Conservation (phyloP, 352 stramenopile species). For the Phytophthora meadii region DNA sequence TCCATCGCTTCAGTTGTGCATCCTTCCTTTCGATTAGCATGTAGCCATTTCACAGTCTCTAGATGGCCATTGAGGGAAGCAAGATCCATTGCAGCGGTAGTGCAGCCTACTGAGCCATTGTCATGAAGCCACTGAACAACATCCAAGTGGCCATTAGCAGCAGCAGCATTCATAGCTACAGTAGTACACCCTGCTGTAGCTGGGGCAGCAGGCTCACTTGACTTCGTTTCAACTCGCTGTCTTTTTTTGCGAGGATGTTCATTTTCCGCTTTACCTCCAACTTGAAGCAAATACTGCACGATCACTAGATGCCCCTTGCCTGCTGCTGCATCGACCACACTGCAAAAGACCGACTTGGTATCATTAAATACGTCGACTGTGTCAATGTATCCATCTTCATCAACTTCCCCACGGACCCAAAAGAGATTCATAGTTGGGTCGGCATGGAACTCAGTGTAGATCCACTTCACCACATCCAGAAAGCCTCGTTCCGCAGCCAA, state of each 20-base stretch:
- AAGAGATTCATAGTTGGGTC: conserved; percentile 14
- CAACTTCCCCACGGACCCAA: conserved; percentile 1
- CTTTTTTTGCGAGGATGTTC: conserved; percentile 6
- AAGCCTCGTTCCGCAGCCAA: conserved; percentile 21
- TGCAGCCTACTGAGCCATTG: conserved; percentile 10
- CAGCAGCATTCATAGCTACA: conserved; percentile 17
- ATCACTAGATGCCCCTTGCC: conserved; percentile 20
- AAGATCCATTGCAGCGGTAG: conserved; percentile 9
- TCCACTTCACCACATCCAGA: conserved; percentile 22
- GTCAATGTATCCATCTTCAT: conserved; percentile 1
- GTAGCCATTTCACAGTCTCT: conserved; percentile 21
- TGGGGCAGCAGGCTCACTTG: neutral
- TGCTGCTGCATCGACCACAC: conserved; percentile 18
- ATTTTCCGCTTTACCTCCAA: neutral
- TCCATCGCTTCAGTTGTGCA: conserved; percentile 14
- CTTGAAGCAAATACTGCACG: conserved; percentile 20
- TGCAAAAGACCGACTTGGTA: neutral
- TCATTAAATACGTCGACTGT: neutral
- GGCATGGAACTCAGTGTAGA: conserved; percentile 15
- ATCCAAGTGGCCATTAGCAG: conserved; percentile 14
- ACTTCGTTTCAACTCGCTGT: neutral
- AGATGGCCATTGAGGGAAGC: conserved; percentile 16
- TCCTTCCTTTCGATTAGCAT: conserved; percentile 12
- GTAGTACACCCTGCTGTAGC: conserved; percentile 1
- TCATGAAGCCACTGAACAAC: conserved; percentile 19